Percentiles rank a stretch among this genome's conserved stretches.
Evolutionary conservation across 805 yeast species (phyloP).

Genomic region (Saturnispora gosingensis): DNA sequence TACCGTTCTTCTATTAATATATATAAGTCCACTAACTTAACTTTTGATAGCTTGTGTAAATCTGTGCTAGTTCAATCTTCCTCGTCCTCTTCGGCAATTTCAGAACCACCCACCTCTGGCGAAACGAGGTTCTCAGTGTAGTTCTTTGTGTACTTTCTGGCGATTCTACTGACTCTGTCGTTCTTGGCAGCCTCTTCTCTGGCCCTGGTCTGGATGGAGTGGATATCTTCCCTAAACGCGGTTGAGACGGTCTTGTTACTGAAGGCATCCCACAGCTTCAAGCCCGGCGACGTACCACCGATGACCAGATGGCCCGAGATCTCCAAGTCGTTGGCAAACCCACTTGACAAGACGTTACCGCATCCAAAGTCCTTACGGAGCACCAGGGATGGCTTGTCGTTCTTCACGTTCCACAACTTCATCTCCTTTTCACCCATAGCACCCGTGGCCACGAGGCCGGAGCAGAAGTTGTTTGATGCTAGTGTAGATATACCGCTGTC

Average conservation of each 20-base stretch:
- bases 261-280: slow-evolving; percentile 90
- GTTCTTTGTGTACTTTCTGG: slow-evolving; percentile 53
- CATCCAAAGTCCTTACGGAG: slow-evolving; percentile 86
- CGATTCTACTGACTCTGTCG: slow-evolving; percentile 64
- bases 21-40: background rate
- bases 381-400: slow-evolving; percentile 66
- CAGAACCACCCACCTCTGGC: slow-evolving; percentile 57
- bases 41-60: background rate
- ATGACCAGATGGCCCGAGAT: slow-evolving; percentile 69
- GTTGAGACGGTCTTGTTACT: slow-evolving; percentile 71
- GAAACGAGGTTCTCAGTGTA: slow-evolving; percentile 48
- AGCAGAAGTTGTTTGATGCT: slow-evolving; percentile 55
- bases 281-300: slow-evolving; percentile 78
- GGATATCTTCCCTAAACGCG: slow-evolving; percentile 53
- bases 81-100: slow-evolving; percentile 47
- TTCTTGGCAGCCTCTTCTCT: slow-evolving; percentile 42
- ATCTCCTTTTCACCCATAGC: slow-evolving; percentile 85
- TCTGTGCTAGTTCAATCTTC: slow-evolving; percentile 19
- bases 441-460: slow-evolving; percentile 72
- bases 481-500: slow-evolving; percentile 87
- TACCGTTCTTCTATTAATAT: background rate
- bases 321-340: slow-evolving; percentile 82
- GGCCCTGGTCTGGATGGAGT: slow-evolving; percentile 45
- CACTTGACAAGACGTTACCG: slow-evolving; percentile 77
- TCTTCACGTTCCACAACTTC: slow-evolving; percentile 74